Evolutionary conservation across 202 grass and related monocot species (phyloP).

Genomic region (Setaria italica): DNA sequence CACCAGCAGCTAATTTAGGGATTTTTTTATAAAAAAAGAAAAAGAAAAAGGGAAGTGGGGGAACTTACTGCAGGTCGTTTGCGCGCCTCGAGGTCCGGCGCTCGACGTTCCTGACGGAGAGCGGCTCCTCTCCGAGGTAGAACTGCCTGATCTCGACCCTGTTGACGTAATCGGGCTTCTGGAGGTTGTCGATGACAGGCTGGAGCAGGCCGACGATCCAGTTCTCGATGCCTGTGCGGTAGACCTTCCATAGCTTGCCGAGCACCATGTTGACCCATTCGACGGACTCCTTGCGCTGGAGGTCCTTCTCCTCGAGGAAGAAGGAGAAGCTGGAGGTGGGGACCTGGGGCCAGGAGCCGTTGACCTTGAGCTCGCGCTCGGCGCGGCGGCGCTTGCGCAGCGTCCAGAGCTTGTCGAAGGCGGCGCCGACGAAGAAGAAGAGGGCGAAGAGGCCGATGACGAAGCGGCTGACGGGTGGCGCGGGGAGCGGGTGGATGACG

Average conservation of each 20-base stretch:
- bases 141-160: constrained; percentile 97
- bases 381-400: constrained; percentile 67
- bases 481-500: constrained; percentile 88
- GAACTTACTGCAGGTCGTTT: constrained; percentile 93
- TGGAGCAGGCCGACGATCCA: constrained; percentile 95
- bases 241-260: constrained; percentile 98
- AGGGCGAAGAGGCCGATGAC: constrained; percentile 85
- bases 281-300: constrained; percentile 97
- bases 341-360: constrained; percentile 95
- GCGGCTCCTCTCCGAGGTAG: constrained; percentile 88
- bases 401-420: constrained; percentile 90
- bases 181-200: constrained; percentile 86
- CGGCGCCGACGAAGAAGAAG: constrained; percentile 97
- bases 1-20: neutral
- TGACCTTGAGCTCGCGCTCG: constrained; percentile 71
- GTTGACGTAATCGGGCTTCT: constrained; percentile 92
- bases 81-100: constrained; percentile 75
- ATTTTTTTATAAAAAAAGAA: no score
- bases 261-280: constrained; percentile 99
- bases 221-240: constrained; percentile 88
- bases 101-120: constrained; percentile 95
- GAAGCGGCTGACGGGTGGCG: constrained; percentile 68
- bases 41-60: neutral
- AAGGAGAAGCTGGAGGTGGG: constrained; percentile 89
- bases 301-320: constrained; percentile 94